phyloP scores from a whole-genome alignment of 306 rosid species.

The Rosa rugosa region DNA sequence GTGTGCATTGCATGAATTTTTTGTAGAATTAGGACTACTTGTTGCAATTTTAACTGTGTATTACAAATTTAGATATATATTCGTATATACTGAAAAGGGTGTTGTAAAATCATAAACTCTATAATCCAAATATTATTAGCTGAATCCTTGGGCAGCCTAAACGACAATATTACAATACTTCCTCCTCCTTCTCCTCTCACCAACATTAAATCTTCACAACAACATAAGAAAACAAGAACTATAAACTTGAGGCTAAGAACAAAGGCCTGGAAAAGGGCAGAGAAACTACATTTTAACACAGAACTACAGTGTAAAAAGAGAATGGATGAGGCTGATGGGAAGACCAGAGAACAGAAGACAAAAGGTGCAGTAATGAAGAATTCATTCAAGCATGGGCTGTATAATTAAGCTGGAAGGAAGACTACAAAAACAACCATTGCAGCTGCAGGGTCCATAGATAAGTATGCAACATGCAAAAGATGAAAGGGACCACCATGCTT shows the following conservation, averaged over 20 bases:
- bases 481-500: constrained; percentile 48
- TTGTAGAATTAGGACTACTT: too few species aligned
- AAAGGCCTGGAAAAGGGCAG: neutral
- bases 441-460: constrained; percentile 25
- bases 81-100: too few species aligned
- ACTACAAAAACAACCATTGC: constrained; percentile 25
- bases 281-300: neutral
- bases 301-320: neutral
- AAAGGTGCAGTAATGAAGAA: neutral
- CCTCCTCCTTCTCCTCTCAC: neutral
- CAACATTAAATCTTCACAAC: neutral
- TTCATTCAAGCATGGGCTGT: constrained; percentile 16
- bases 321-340: neutral
- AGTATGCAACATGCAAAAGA: constrained; percentile 21
- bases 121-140: too few species aligned
- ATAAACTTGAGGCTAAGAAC: neutral
- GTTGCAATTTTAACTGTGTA: too few species aligned
- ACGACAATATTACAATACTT: neutral
- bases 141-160: neutral
- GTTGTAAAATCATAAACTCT: too few species aligned
- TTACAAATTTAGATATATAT: too few species aligned
- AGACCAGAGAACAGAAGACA: neutral
- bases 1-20: too few species aligned
- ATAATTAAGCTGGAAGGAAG: constrained; percentile 16
- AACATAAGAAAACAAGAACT: neutral